Conservation (phyloP, 2,329 filamentous ascomycete species). For the Colletotrichum tamarilloi region DNA sequence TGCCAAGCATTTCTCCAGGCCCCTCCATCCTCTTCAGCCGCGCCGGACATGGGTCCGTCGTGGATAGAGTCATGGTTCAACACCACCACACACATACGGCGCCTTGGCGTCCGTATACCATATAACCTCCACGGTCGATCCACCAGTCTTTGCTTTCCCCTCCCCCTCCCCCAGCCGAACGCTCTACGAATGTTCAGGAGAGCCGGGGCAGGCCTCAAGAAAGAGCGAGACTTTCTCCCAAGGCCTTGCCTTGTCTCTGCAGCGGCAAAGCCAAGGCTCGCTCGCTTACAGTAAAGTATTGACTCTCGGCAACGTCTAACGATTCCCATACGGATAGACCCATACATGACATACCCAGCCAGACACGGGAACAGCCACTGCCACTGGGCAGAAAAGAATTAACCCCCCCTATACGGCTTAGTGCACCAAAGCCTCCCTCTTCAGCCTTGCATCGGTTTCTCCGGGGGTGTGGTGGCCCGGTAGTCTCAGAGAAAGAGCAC, state of each 20-base stretch:
- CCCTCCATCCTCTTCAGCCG: neutral
- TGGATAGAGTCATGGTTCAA: constrained; percentile 2
- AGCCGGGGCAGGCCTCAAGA: neutral
- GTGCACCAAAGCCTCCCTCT: neutral
- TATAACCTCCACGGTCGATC: neutral
- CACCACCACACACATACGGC: neutral
- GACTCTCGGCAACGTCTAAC: neutral
- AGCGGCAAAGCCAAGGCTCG: neutral
- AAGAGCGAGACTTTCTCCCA: neutral
- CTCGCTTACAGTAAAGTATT: neutral
- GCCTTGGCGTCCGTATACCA: too few species aligned
- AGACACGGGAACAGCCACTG: neutral
- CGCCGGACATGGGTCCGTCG: constrained; percentile 10
- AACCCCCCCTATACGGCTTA: neutral
- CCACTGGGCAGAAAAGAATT: neutral
- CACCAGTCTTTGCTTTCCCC: neutral
- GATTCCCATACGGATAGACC: neutral
- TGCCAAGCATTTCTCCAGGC: neutral
- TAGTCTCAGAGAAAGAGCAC: neutral
- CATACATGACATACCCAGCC: too few species aligned
- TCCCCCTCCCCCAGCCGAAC: neutral
- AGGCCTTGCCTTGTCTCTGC: neutral
- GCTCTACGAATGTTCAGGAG: neutral
- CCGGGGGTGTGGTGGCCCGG: neutral
- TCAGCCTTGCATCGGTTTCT: constrained; percentile 12